These are phyloP conservation scores for Exutisphaerella laricina DNA, from an alignment of 2,329 filamentous ascomycete species.

Conservation along the genomic window DNA sequence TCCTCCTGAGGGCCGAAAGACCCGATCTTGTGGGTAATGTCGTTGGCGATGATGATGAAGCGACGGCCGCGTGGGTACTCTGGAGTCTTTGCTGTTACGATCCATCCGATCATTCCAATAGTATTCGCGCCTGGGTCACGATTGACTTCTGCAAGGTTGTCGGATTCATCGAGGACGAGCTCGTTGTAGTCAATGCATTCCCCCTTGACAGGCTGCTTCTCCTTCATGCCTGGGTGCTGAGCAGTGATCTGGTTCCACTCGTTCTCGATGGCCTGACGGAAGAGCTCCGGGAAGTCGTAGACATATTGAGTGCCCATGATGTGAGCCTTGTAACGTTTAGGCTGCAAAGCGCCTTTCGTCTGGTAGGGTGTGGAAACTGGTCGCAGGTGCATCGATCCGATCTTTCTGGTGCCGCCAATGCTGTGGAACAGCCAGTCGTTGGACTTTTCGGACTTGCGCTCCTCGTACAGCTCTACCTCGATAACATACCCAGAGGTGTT, in stretches of 20 bases:
- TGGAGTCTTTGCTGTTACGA: slow-evolving; percentile 88
- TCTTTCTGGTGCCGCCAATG: slow-evolving; percentile 90
- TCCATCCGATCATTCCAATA: slow-evolving; percentile 98
- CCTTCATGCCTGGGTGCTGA: slow-evolving; percentile 65
- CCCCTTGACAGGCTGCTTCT: slow-evolving; percentile 76
- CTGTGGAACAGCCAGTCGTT: slow-evolving; percentile 95
- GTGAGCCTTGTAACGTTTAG: slow-evolving; percentile 98
- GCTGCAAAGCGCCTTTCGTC: slow-evolving; percentile 97
- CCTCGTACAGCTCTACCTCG: slow-evolving; percentile 93
- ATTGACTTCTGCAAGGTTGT: slow-evolving; percentile 86
- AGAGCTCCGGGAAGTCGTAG: slow-evolving; percentile 99
- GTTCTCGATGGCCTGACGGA: slow-evolving; percentile 96
- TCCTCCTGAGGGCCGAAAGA: slow-evolving; percentile 96
- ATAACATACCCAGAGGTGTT: slow-evolving; percentile 99
- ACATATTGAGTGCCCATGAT: slow-evolving; percentile 99
- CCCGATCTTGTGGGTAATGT: slow-evolving; percentile 98
- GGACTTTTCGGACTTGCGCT: slow-evolving; percentile 96
- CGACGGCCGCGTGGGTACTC: slow-evolving; percentile 90
- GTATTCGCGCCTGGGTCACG: slow-evolving; percentile 93
- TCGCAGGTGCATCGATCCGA: slow-evolving; percentile 90
- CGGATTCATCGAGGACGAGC: slow-evolving; percentile 88
- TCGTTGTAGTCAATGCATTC: slow-evolving; percentile 94
- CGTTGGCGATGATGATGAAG: slow-evolving; percentile 96
- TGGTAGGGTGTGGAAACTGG: slow-evolving; percentile 88
- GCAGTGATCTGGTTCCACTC: slow-evolving; percentile 74